Evolutionary conservation across 2,329 filamentous ascomycete genomes (phyloP), one percentile per base, ranked within the genome.

Genomic region (Beauveria bassiana): DNA sequence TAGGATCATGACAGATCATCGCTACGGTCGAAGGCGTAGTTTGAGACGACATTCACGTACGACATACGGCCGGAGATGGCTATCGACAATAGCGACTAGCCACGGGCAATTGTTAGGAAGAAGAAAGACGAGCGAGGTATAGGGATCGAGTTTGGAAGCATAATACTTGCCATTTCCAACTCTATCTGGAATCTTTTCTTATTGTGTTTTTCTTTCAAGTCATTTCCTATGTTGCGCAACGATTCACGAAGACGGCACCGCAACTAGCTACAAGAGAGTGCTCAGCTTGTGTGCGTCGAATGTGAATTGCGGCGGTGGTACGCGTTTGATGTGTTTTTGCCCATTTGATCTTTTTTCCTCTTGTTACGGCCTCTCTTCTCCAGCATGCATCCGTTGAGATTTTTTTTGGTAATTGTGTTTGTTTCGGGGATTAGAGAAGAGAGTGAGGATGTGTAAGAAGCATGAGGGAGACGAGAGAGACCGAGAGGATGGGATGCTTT

Each of bases 401-500:
- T 3, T 31, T 47, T 47, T 59, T 50, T 59, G 46, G 22, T 26
- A 52, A 54, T 58, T 54, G 59, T 43, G 61, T 59, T 46, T 58
- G 38, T 43, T 61, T 42, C 43, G 38, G 38, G 18, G 20, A 40
- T 62, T 63, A 53, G 59, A 64, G 60, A 61, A 50, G 61, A 63
- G 64, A 57, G 64, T 63, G 51, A 50, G 57, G 55, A 55, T 46
- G 14, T 24, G 45, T 47, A 31, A 58, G 22, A 59, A 59, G 34
- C 24, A 31, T 59, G 46, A 51, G 28, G 28, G 28, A 40, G 52
- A 31, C 28, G 20, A 12, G 49, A 51, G 46, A 62, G 61, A 61
- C 59, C 63, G 64, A 51, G 46, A 62, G 59, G 62, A 61, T 63
- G 64, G 47, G 53, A 59, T 55, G 61, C 61, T 50, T 66, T 64